phyloP scores from a whole-genome alignment of 2,329 filamentous ascomycete genomes.

The Talaromyces atroroseus region DNA sequence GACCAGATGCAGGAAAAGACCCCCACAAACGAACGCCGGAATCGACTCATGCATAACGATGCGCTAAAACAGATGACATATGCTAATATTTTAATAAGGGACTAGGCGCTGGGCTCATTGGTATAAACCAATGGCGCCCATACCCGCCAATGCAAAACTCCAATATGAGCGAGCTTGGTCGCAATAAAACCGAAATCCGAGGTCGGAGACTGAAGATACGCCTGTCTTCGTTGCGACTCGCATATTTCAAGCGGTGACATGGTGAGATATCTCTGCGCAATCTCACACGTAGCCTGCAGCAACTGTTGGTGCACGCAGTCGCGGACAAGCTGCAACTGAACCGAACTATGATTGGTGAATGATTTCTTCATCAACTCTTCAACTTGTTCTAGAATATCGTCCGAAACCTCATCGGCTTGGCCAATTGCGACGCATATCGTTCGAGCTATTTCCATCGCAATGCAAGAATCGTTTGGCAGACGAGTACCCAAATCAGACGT shows the following conservation, averaged over 20 bases:
- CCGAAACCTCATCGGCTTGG: slow-evolving; percentile 24
- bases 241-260: slow-evolving; percentile 42
- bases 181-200: slow-evolving; percentile 44
- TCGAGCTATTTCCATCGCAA: slow-evolving; percentile 41
- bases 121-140: slow-evolving; percentile 73
- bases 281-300: slow-evolving; percentile 25
- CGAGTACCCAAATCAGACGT: slow-evolving; percentile 16
- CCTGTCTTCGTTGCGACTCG: slow-evolving; percentile 32
- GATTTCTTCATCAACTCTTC: slow-evolving; percentile 31
- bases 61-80: not conserved
- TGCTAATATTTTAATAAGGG: not conserved
- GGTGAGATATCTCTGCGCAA: slow-evolving; percentile 33
- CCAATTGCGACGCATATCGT: slow-evolving; percentile 31
- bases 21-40: not conserved
- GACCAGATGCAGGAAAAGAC: not conserved
- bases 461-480: slow-evolving; percentile 32
- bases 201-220: not conserved
- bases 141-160: slow-evolving; percentile 82
- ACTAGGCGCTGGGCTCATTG: slow-evolving; percentile 5
- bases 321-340: slow-evolving; percentile 29
- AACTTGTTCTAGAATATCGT: slow-evolving; percentile 29
- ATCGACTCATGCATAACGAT: not conserved
- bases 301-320: slow-evolving; percentile 29
- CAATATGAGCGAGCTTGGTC: slow-evolving; percentile 73
- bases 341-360: slow-evolving; percentile 27